A percentile compares a stretch with the other conserved stretches of the same genome.
These are phyloP conservation scores for Stachybotrys chartarum DNA, from an alignment of 2,329 filamentous ascomycete species.

Conservation along the genomic window DNA sequence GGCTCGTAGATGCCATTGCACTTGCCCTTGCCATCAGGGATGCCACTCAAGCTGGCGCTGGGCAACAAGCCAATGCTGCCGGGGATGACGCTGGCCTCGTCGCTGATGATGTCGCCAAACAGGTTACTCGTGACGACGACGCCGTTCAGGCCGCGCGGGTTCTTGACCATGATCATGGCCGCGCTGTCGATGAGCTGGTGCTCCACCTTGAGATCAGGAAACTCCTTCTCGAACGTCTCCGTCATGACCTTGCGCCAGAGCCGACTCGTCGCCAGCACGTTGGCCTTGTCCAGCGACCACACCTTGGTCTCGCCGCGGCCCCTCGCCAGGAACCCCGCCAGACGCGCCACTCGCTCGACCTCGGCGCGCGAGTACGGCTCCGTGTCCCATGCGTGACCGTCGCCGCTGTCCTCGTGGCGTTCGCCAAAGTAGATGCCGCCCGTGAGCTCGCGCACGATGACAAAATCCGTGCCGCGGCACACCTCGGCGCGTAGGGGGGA, in stretches of 20 bases:
- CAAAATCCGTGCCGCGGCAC: constrained; percentile 83
- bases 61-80: constrained; percentile 38
- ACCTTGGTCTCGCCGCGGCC: constrained; percentile 40
- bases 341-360: constrained; percentile 79
- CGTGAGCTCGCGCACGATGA: constrained; percentile 86
- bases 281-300: constrained; percentile 44
- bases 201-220: constrained; percentile 31
- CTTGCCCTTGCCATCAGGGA: constrained; percentile 41
- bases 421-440: constrained; percentile 95
- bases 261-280: constrained; percentile 41
- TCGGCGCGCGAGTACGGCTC: constrained; percentile 80
- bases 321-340: constrained; percentile 47
- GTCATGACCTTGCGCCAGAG: constrained; percentile 39
- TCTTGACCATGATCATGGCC: constrained; percentile 14
- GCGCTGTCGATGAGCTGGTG: constrained; percentile 41
- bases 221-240: constrained; percentile 32
- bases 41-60: constrained; percentile 35
- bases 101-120: constrained; percentile 39
- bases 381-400: constrained; percentile 70
- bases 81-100: constrained; percentile 36
- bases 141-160: constrained; percentile 39
- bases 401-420: constrained; percentile 62
- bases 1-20: constrained; percentile 81
- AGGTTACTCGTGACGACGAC: constrained; percentile 41
- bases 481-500: constrained; percentile 84